These are phyloP conservation scores for Xylariaceae sp. DNA, from an alignment of 2,329 filamentous ascomycete genomes.

Conservation along the genomic window DNA sequence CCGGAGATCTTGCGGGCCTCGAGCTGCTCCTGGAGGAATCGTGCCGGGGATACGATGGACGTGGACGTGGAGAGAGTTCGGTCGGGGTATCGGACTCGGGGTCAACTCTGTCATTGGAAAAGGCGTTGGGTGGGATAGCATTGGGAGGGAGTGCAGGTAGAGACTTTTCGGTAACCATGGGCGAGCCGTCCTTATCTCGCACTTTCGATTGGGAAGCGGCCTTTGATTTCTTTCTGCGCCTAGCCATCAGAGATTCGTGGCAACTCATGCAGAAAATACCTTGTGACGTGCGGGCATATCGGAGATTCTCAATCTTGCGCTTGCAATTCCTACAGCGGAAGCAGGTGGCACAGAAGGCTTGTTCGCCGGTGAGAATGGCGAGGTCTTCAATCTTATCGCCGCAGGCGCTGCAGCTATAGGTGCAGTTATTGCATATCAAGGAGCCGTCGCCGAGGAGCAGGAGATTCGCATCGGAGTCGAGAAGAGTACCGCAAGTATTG, in stretches of 20 bases:
- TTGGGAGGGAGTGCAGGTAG: slow-evolving; percentile 84
- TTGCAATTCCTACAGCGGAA: slow-evolving; percentile 98
- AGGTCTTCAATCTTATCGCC: slow-evolving; percentile 97
- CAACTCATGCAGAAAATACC: slow-evolving; percentile 99
- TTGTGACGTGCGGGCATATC: slow-evolving; percentile 95
- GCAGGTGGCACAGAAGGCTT: slow-evolving; percentile 95
- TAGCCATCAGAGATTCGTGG: slow-evolving; percentile 93
- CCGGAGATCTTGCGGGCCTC: slow-evolving; percentile 50
- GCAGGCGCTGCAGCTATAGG: slow-evolving; percentile 96
- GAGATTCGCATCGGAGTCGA: slow-evolving; percentile 97
- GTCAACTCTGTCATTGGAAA: slow-evolving; percentile 56
- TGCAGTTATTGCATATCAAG: slow-evolving; percentile 98
- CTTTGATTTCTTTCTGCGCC: slow-evolving; percentile 82
- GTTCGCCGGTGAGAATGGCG: slow-evolving; percentile 93
- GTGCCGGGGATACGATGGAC: slow-evolving; percentile 44
- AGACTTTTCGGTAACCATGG: slow-evolving; percentile 82
- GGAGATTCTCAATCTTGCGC: slow-evolving; percentile 95
- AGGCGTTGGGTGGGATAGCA: slow-evolving; percentile 58
- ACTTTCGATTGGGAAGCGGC: slow-evolving; percentile 57
- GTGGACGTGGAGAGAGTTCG: slow-evolving; percentile 63
- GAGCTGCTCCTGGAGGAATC: slow-evolving; percentile 53
- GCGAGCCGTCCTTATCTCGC: slow-evolving; percentile 58
- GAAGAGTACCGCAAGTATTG: slow-evolving; percentile 89
- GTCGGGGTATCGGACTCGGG: slow-evolving; percentile 63
- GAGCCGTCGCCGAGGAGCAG: slow-evolving; percentile 96